Evolutionary conservation across 2,329 filamentous ascomycete genomes (phyloP).

Genomic region (Hypoxylon sp.): DNA sequence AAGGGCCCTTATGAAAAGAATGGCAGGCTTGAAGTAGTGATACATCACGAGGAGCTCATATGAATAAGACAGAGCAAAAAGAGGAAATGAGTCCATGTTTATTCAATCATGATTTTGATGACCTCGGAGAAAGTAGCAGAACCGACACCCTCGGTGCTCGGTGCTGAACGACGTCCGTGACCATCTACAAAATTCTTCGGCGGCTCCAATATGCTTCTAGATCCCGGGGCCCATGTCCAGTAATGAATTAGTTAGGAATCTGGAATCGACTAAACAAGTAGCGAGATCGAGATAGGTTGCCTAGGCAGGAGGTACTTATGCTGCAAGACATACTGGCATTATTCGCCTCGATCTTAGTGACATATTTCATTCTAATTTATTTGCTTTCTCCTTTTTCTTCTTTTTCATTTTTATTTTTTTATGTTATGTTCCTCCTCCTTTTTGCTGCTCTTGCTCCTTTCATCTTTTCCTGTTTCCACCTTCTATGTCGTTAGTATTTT

Average conservation of each 20-base stretch:
- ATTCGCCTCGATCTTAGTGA: too few species aligned
- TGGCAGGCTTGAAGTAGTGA: not conserved
- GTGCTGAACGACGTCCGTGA: constrained; percentile 14
- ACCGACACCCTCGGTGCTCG: constrained; percentile 23
- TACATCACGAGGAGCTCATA: not conserved
- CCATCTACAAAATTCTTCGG: constrained; percentile 6
- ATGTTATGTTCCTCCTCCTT: too few species aligned
- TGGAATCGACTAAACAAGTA: not conserved
- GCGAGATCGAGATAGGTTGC: not conserved
- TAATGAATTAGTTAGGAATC: not conserved
- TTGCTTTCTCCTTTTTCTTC: not conserved
- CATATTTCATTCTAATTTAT: too few species aligned
- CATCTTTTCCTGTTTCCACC: too few species aligned
- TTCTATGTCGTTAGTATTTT: too few species aligned
- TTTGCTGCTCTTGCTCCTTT: too few species aligned
- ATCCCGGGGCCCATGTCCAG: constrained; percentile 2
- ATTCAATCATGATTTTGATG: constrained; percentile 3
- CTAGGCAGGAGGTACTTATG: not conserved
- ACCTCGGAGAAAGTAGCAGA: constrained; percentile 19
- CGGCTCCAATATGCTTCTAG: constrained; percentile 7
- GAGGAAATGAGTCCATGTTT: not conserved
- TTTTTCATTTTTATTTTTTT: not conserved
- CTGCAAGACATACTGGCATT: not conserved
- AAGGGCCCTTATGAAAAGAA: not conserved
- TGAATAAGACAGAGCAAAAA: not conserved